Evolutionary conservation across 805 yeast genomes (phyloP).

Genomic region (Ogataea angusta): DNA sequence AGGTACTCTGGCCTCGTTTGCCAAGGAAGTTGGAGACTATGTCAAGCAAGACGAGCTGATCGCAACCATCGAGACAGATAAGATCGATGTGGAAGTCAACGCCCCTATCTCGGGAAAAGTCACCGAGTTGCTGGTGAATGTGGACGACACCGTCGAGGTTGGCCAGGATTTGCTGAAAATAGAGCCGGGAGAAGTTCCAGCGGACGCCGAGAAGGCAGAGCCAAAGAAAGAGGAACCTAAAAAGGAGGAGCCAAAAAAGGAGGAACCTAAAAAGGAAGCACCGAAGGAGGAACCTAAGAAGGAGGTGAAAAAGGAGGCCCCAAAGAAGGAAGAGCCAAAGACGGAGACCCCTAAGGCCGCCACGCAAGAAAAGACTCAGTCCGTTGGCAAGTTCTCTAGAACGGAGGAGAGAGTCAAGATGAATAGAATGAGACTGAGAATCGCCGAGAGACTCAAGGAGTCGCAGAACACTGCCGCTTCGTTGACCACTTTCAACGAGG

Average conservation of each 20-base stretch:
- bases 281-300: conserved; percentile 13
- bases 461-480: conserved; percentile 99
- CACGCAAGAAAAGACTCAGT: conserved; percentile 31
- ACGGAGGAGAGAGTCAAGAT: conserved; percentile 89
- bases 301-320: conserved; percentile 15
- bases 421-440: conserved; percentile 99
- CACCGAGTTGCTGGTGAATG: conserved; percentile 73
- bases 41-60: conserved; percentile 84
- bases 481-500: conserved; percentile 96
- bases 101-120: conserved; percentile 91
- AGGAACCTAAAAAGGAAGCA: conserved; percentile 32
- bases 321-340: neutral
- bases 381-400: conserved; percentile 64
- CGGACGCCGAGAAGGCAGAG: conserved; percentile 21
- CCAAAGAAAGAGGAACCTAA: conserved; percentile 27
- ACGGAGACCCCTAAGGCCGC: conserved; percentile 8
- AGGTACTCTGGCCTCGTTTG: conserved; percentile 76
- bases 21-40: conserved; percentile 80
- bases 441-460: conserved; percentile 98
- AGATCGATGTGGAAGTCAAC: conserved; percentile 95
- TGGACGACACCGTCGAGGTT: conserved; percentile 92
- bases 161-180: conserved; percentile 90
- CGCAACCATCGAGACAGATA: conserved; percentile 97
- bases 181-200: conserved; percentile 75
- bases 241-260: conserved; percentile 21